These are phyloP conservation scores for Cyclocybe aegerita DNA, from an alignment of 768 basidiomycete species.

Conservation along the genomic window DNA sequence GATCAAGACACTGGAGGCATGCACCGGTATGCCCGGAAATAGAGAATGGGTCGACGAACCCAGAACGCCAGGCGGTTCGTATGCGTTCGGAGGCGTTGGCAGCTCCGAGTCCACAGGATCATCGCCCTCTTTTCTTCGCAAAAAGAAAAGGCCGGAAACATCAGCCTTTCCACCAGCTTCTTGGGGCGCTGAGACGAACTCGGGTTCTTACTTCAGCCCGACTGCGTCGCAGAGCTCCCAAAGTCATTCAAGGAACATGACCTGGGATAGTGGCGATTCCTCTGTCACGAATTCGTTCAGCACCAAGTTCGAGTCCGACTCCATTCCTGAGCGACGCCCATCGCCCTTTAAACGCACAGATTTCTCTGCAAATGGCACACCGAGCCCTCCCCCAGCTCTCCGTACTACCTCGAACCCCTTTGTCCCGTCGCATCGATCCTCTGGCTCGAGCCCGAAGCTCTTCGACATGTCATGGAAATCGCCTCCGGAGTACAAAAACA, in stretches of 20 bases:
- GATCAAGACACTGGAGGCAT: constrained; percentile 70
- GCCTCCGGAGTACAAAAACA: too few species aligned
- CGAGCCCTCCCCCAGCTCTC: neutral
- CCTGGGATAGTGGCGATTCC: constrained; percentile 31
- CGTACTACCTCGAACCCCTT: constrained; percentile 3
- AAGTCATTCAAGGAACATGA: constrained; percentile 23
- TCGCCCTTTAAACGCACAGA: constrained; percentile 1
- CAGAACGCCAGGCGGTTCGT: constrained; percentile 35
- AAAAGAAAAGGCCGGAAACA: constrained; percentile 44
- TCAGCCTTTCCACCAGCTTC: constrained; percentile 59
- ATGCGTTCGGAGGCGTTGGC: constrained; percentile 60
- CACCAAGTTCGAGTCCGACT: constrained; percentile 48
- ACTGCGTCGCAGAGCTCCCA: constrained; percentile 7
- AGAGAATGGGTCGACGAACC: constrained; percentile 57
- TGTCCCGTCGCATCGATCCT: neutral
- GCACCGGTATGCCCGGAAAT: constrained; percentile 68
- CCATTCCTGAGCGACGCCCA: constrained; percentile 21
- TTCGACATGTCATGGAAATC: too few species aligned
- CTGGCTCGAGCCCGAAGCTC: neutral
- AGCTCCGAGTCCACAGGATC: constrained; percentile 36
- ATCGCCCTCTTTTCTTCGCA: constrained; percentile 38
- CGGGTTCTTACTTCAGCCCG: constrained; percentile 56
- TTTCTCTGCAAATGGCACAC: neutral
- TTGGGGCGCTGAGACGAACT: constrained; percentile 53
- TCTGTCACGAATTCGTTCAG: constrained; percentile 29